phyloP scores from a whole-genome alignment of 176 grass and related monocot species.

The Stipa capillata region DNA sequence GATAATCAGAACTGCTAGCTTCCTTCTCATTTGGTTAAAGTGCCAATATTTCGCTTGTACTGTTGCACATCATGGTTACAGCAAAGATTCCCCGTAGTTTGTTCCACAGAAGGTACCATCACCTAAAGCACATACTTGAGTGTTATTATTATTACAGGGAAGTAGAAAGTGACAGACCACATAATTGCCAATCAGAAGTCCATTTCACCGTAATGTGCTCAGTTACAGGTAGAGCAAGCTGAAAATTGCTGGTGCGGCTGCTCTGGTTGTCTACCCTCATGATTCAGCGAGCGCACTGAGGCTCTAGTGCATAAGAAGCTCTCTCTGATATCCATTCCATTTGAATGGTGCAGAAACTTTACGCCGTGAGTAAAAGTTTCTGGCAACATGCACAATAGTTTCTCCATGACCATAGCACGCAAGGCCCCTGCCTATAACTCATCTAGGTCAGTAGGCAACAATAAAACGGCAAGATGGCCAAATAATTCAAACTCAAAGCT shows the following conservation, averaged over 20 bases:
- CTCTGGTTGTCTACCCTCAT: constrained; percentile 8
- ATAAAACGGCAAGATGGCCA: not conserved
- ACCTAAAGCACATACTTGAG: constrained; percentile 47
- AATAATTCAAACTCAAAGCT: constrained; percentile 17
- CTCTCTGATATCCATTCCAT: not conserved
- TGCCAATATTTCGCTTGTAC: constrained; percentile 38
- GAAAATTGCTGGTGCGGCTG: not conserved
- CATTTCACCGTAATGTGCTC: constrained; percentile 15
- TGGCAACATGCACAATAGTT: not conserved
- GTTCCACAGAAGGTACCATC: constrained; percentile 44
- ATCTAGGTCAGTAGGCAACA: constrained; percentile 6
- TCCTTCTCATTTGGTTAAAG: constrained; percentile 53
- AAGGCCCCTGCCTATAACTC: not conserved
- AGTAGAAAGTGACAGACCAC: constrained; percentile 13
- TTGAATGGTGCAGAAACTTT: constrained; percentile 13
- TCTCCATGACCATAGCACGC: not conserved
- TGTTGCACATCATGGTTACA: constrained; percentile 44
- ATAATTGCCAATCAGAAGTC: constrained; percentile 9
- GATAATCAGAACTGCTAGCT: constrained; percentile 35
- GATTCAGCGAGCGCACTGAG: constrained; percentile 18
- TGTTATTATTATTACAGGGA: constrained; percentile 21
- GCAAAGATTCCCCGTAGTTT: constrained; percentile 49
- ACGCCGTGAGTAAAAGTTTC: constrained; percentile 6
- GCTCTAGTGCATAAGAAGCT: not conserved
- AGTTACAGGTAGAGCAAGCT: constrained; percentile 1